Percentiles rank a stretch among this genome's conserved stretches.
phyloP scores from a whole-genome alignment of 1,284 basidiomycete genomes.

The Cryptococcus jaspeensis region DNA sequence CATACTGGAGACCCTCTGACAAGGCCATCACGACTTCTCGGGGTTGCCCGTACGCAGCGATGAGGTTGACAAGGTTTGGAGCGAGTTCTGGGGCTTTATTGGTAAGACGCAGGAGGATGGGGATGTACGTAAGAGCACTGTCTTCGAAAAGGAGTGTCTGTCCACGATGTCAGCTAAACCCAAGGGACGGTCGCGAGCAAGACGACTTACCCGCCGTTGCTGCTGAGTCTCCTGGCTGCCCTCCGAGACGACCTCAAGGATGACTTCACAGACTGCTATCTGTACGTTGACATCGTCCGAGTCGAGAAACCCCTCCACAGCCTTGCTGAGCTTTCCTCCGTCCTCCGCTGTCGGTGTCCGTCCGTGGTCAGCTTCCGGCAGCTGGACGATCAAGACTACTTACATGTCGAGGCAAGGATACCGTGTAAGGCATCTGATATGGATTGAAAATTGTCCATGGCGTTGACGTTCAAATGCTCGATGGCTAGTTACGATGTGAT shows the following conservation, averaged over 20 bases:
- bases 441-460: too few relatives aligned
- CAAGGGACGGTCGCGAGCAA: neutral
- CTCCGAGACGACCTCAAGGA: slow-evolving; percentile 11
- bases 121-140: slow-evolving; percentile 15
- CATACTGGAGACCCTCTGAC: slow-evolving; percentile 23
- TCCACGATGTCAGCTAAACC: neutral
- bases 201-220: slow-evolving; percentile 6
- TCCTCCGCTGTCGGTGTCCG: neutral
- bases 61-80: slow-evolving; percentile 13
- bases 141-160: slow-evolving; percentile 14
- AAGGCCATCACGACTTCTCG: slow-evolving; percentile 37
- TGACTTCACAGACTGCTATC: slow-evolving; percentile 12
- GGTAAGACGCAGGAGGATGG: slow-evolving; percentile 12
- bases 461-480: too few relatives aligned
- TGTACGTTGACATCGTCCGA: slow-evolving; percentile 3
- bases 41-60: slow-evolving; percentile 20
- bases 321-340: slow-evolving; percentile 6
- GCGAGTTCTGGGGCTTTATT: neutral
- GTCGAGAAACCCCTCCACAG: slow-evolving; percentile 15
- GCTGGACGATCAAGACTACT: too few relatives aligned
- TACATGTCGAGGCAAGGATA: too few relatives aligned
- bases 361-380: neutral
- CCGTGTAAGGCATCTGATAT: too few relatives aligned
- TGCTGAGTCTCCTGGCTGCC: slow-evolving; percentile 1
- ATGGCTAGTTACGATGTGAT: too few relatives aligned